phyloP scores from a whole-genome alignment of 2,329 filamentous ascomycete species.

The Rhytidhysteron rufulum region DNA sequence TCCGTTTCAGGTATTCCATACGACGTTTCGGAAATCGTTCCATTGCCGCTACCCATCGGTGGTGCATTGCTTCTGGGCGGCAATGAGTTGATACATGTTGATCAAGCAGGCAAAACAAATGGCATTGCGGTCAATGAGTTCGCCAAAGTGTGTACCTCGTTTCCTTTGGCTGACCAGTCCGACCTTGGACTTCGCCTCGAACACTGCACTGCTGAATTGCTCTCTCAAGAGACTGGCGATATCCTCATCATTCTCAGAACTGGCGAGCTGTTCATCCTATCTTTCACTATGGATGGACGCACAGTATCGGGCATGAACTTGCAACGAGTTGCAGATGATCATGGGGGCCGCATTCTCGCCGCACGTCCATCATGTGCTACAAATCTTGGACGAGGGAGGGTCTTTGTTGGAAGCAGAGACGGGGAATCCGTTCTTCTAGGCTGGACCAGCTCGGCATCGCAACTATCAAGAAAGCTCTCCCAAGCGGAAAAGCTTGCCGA shows the following conservation, averaged over 20 bases:
- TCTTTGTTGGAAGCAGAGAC: conserved; percentile 85
- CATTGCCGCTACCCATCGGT: conserved; percentile 80
- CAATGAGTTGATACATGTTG: conserved; percentile 91
- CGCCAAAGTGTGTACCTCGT: conserved; percentile 75
- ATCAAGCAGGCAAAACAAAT: conserved; percentile 90
- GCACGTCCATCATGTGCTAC: conserved; percentile 66
- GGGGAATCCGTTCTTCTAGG: conserved; percentile 77
- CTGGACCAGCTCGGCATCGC: conserved; percentile 64
- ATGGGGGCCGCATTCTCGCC: conserved; percentile 60
- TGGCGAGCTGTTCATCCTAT: conserved; percentile 70
- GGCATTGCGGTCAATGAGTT: conserved; percentile 92
- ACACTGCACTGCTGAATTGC: conserved; percentile 69
- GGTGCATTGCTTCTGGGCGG: conserved; percentile 81
- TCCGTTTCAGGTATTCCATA: conserved; percentile 82
- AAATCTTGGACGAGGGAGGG: conserved; percentile 60
- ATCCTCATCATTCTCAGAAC: conserved; percentile 76
- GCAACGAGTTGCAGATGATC: conserved; percentile 58
- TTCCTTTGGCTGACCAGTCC: conserved; percentile 82
- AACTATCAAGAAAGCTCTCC: conserved; percentile 60
- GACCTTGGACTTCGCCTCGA: conserved; percentile 77
- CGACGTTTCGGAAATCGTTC: conserved; percentile 77
- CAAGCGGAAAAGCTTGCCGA: conserved; percentile 57
- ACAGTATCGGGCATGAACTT: conserved; percentile 86
- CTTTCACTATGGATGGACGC: conserved; percentile 83
- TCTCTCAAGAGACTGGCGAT: conserved; percentile 75